A percentile compares a stretch with the other conserved stretches of the same genome.
Evolutionary conservation across 108 stramenopile genomes (phyloP).

Genomic region (Skeletonema grethae): DNA sequence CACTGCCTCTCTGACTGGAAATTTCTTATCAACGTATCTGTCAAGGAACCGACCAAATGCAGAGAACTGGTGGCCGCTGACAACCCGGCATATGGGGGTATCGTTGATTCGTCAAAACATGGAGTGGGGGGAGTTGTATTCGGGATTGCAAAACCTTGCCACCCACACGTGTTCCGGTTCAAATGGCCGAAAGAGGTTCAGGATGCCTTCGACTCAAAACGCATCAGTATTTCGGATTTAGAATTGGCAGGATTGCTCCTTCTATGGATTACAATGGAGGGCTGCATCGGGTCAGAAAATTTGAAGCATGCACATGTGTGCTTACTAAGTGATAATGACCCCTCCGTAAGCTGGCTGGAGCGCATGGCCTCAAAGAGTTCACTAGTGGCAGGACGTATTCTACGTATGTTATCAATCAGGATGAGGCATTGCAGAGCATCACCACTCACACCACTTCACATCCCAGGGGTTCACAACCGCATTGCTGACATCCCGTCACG

Average conservation of each 20-base stretch:
- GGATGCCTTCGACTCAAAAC: neutral
- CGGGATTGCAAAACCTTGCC: neutral
- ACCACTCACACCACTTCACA: constrained; percentile 7
- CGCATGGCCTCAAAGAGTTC: neutral
- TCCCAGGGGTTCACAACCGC: constrained; percentile 7
- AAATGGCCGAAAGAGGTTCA: neutral
- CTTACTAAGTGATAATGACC: neutral
- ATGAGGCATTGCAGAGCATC: neutral
- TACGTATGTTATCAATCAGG: neutral
- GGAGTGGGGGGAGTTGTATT: neutral
- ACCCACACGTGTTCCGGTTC: neutral
- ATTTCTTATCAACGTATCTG: neutral
- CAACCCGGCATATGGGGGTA: neutral
- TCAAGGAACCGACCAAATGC: neutral
- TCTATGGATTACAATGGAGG: constrained; percentile 27
- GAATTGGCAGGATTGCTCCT: constrained; percentile 39
- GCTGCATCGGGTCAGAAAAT: neutral
- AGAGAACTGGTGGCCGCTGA: neutral
- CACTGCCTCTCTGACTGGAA: neutral
- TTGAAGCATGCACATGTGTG: neutral
- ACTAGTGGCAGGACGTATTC: neutral
- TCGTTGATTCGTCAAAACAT: neutral
- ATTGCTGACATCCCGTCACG: constrained; percentile 17
- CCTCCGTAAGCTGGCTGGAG: neutral
- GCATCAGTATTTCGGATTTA: constrained; percentile 42